Conservation (phyloP, 73 alveolate species). For the Paraurostyla sp. region DNA sequence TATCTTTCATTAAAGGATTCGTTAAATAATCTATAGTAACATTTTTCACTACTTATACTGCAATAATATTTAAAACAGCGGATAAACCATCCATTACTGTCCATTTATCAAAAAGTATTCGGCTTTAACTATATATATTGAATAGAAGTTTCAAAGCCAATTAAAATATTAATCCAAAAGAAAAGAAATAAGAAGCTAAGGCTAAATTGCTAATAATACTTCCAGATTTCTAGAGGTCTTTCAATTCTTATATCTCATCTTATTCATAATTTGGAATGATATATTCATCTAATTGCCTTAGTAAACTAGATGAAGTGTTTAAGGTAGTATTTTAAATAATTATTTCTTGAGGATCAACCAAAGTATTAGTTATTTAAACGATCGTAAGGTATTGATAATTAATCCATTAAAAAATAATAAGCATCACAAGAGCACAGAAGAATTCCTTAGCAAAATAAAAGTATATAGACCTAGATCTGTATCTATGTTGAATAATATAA, state of each 20-base stretch:
- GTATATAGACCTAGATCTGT: conserved; percentile 51
- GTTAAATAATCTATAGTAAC: not conserved
- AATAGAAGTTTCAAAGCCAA: conserved; percentile 15
- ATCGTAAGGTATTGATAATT: conserved; percentile 24
- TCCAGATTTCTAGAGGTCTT: not conserved
- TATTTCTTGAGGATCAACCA: not conserved
- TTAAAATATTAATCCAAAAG: conserved; percentile 30
- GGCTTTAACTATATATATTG: conserved; percentile 18
- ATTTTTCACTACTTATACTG: conserved; percentile 1
- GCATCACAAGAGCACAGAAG: conserved; percentile 56
- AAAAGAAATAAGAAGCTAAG: not conserved
- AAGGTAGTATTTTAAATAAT: not conserved
- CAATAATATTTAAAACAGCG: conserved; percentile 40
- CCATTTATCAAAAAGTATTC: conserved; percentile 66
- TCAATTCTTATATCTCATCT: not conserved
- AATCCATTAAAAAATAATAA: conserved; percentile 38
- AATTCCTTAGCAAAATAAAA: conserved; percentile 61
- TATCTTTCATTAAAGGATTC: conserved; percentile 3
- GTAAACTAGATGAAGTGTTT: too few relatives aligned
- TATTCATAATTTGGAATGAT: not conserved
- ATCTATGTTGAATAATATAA: conserved; percentile 62
- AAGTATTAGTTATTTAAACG: not conserved
- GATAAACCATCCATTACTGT: conserved; percentile 61
- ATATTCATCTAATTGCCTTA: not conserved
- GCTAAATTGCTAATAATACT: not conserved